Percentiles rank a stretch among this genome's conserved stretches.
These are phyloP conservation scores for Pseudogymnoascus sp. DNA, from an alignment of 2,329 filamentous ascomycete species.

Conservation along the genomic window DNA sequence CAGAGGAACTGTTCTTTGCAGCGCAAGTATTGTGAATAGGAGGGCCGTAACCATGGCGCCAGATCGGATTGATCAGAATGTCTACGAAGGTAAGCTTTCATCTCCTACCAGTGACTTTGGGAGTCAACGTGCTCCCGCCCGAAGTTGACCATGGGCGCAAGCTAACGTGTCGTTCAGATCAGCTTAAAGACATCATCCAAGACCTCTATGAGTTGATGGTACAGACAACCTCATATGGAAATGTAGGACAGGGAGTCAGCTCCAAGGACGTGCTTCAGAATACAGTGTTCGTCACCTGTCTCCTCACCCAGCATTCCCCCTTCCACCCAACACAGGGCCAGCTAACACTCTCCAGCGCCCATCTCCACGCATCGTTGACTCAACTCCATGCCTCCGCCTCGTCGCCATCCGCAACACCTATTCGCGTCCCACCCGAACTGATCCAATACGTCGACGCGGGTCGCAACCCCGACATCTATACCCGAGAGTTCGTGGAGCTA, in stretches of 20 bases:
- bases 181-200: conserved; percentile 56
- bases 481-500: conserved; percentile 64
- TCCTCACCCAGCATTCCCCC: conserved; percentile 6
- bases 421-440: conserved; percentile 53
- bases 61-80: conserved; percentile 7
- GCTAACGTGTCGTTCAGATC: conserved; percentile 34
- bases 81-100: not conserved
- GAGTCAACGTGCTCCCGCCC: not conserved
- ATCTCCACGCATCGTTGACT: conserved; percentile 36
- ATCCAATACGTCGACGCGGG: conserved; percentile 64
- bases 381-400: conserved; percentile 36
- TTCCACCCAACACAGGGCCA: not conserved
- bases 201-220: conserved; percentile 59
- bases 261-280: conserved; percentile 47
- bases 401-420: conserved; percentile 31
- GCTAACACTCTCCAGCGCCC: conserved; percentile 28
- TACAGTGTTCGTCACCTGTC: conserved; percentile 39
- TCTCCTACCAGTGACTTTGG: not conserved
- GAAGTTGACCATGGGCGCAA: not conserved
- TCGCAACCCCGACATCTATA: conserved; percentile 68
- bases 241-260: conserved; percentile 38
- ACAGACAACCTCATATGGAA: conserved; percentile 55
- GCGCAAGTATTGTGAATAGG: not conserved
- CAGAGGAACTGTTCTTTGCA: not conserved
- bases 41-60: not conserved